Evolutionary conservation across 352 stramenopile genomes (phyloP), one percentile per base, ranked within the genome.

Genomic region (Pythium rhizo-oryzae): DNA sequence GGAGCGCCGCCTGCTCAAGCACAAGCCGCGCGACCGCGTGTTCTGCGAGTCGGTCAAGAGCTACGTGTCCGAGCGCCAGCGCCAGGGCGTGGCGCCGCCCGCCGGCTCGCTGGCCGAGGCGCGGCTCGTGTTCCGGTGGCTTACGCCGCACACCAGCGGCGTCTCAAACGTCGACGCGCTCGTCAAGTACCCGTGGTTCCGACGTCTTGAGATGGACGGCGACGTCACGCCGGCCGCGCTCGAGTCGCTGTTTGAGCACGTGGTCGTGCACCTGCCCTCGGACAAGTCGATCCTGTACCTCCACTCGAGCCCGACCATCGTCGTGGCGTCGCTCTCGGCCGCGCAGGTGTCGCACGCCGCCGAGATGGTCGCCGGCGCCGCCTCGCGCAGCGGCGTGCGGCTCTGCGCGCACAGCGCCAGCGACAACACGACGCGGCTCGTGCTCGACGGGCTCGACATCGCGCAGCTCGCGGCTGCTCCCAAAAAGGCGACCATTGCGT

Each of bases 1-100:
- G 53, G 53, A 59, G 30, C 53, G 53, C 13, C 53, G 53, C 16
- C 53, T 59, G 33, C 53, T 59, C 30, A 59, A 59, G 35, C 33
- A 41, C 50, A 56, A 56, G 25, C 50, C 50, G 12, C 23, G 50
- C 4, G 50, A 56, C 12, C 7, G 12, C 12, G 1, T 1, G 25
- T 56, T 56, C 25, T 28, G 50, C 12, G 15, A 39, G 50, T 41
- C 50, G 8, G 50, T 56, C 16, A 16, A 12, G 3, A 16, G 24
- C 0, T 56, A 56, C 18, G 9, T 56, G 13, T 24, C 24, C 13
- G 50, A 56, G 25, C 50, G 50, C 9, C 24, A 13, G 16, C 50
- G 50, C 25, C 6, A 41, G 11, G 13, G 25, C 4, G 18, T 56
- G 18, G 50, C 39, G 25, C 50, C 50, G 6, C 11, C 11, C 7